These are phyloP conservation scores for Calamus simplicifolius DNA, from an alignment of 176 grass and related monocot genomes.

Conservation along the genomic window DNA sequence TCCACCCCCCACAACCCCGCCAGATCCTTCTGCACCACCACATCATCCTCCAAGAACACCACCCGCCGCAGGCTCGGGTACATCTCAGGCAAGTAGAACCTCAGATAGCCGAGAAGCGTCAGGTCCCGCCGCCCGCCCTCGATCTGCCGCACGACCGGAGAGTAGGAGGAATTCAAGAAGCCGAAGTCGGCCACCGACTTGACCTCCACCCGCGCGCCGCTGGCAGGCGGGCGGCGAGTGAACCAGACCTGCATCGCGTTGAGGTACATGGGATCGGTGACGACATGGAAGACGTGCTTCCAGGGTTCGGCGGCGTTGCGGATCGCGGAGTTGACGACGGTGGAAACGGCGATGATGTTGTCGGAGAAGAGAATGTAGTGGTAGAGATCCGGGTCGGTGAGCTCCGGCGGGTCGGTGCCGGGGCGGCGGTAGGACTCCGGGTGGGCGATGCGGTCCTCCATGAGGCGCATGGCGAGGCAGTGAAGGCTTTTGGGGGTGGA, in stretches of 20 bases:
- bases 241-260: slow-evolving; percentile 73
- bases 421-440: slow-evolving; percentile 30
- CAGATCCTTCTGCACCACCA: slow-evolving; percentile 92
- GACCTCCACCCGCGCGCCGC: slow-evolving; percentile 71
- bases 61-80: slow-evolving; percentile 57
- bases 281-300: slow-evolving; percentile 84
- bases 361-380: slow-evolving; percentile 86
- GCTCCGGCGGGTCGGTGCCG: slow-evolving; percentile 6
- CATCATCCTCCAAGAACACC: slow-evolving; percentile 86
- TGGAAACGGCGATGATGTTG: slow-evolving; percentile 79
- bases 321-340: slow-evolving; percentile 67
- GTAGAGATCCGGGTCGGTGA: slow-evolving; percentile 46
- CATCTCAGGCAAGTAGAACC: slow-evolving; percentile 93
- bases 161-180: slow-evolving; percentile 72
- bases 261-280: slow-evolving; percentile 87
- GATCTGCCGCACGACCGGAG: slow-evolving; percentile 74
- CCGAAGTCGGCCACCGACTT: slow-evolving; percentile 49
- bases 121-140: slow-evolving; percentile 59
- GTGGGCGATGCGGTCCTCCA: slow-evolving; percentile 66
- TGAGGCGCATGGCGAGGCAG: slow-evolving; percentile 95
- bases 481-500: slow-evolving; percentile 92
- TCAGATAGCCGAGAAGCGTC: slow-evolving; percentile 55
- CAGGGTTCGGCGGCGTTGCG: slow-evolving; percentile 56
- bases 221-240: slow-evolving; percentile 45
- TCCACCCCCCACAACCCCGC: slow-evolving; percentile 48